These are phyloP conservation scores for Lichina pygmaea DNA, from an alignment of 495 filamentous ascomycete species.

Conservation along the genomic window DNA sequence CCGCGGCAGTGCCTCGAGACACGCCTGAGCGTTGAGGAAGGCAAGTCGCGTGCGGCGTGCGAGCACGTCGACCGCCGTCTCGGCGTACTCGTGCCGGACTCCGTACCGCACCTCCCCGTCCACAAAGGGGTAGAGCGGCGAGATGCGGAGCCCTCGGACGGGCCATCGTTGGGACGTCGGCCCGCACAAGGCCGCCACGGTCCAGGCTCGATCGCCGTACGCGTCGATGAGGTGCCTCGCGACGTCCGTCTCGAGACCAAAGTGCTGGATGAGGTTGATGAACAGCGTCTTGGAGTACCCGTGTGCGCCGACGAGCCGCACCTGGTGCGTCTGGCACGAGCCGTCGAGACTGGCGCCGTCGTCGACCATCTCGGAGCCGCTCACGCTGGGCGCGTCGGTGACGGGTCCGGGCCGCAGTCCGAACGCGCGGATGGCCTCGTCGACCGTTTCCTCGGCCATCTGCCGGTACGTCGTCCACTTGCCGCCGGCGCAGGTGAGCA, in stretches of 20 bases:
- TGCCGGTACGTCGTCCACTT: slow-evolving; percentile 99
- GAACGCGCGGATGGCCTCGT: slow-evolving; percentile 63
- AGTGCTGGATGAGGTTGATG: slow-evolving; percentile 96
- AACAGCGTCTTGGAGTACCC: slow-evolving; percentile 88
- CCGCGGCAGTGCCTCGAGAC: slow-evolving; percentile 63
- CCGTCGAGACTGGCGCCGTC: slow-evolving; percentile 61
- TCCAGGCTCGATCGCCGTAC: slow-evolving; percentile 92
- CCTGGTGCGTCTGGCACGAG: slow-evolving; percentile 69
- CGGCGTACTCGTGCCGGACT: slow-evolving; percentile 73
- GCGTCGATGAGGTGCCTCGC: slow-evolving; percentile 71
- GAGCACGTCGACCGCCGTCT: slow-evolving; percentile 78
- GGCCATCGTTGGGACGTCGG: slow-evolving; percentile 73
- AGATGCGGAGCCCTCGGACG: slow-evolving; percentile 60
- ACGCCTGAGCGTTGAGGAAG: slow-evolving; percentile 88
- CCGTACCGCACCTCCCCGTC: slow-evolving; percentile 90
- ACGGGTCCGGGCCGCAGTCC: slow-evolving; percentile 34
- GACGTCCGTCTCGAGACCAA: slow-evolving; percentile 83
- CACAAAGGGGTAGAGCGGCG: slow-evolving; percentile 73
- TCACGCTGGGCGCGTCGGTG: slow-evolving; percentile 37
- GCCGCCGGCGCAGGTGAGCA: slow-evolving; percentile 85
- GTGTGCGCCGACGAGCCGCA: slow-evolving; percentile 78
- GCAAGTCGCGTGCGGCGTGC: slow-evolving; percentile 70
- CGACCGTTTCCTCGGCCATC: slow-evolving; percentile 94
- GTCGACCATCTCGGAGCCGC: slow-evolving; percentile 46
- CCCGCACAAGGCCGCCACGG: slow-evolving; percentile 59